These are phyloP conservation scores for Mycena floridula DNA, from an alignment of 768 basidiomycete genomes.

Conservation along the genomic window DNA sequence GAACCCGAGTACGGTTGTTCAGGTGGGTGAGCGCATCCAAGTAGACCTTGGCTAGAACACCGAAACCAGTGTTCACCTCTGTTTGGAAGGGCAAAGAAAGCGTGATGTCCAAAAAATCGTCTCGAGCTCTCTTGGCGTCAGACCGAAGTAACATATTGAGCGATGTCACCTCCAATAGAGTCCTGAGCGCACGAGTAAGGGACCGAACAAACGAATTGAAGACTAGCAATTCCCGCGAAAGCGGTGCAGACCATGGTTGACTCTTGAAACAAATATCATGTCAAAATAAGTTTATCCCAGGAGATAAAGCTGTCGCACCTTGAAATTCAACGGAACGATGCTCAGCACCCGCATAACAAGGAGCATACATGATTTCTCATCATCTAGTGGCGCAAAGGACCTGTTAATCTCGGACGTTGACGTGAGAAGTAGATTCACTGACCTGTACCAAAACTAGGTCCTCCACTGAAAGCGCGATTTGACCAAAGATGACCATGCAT, in stretches of 20 bases:
- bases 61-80: constrained; percentile 97
- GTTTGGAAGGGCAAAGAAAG: constrained; percentile 91
- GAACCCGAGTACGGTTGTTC: constrained; percentile 72
- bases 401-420: not conserved
- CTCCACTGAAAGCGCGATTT: constrained; percentile 83
- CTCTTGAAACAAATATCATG: constrained; percentile 49
- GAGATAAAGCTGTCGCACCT: constrained; percentile 52
- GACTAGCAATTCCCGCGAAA: constrained; percentile 93
- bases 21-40: constrained; percentile 88
- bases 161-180: constrained; percentile 84
- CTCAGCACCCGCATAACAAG: constrained; percentile 95
- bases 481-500: constrained; percentile 94
- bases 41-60: constrained; percentile 95
- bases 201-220: constrained; percentile 98
- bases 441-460: constrained; percentile 93
- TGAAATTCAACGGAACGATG: constrained; percentile 92
- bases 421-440: constrained; percentile 29
- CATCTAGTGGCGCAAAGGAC: constrained; percentile 47
- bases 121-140: constrained; percentile 81
- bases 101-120: constrained; percentile 89
- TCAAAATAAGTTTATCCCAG: not conserved
- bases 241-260: constrained; percentile 90
- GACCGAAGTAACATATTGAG: constrained; percentile 89
- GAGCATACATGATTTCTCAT: constrained; percentile 91
- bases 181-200: constrained; percentile 83